These are phyloP conservation scores for Euphorbia tirucalli DNA, from an alignment of 345 rosid species.

Conservation along the genomic window DNA sequence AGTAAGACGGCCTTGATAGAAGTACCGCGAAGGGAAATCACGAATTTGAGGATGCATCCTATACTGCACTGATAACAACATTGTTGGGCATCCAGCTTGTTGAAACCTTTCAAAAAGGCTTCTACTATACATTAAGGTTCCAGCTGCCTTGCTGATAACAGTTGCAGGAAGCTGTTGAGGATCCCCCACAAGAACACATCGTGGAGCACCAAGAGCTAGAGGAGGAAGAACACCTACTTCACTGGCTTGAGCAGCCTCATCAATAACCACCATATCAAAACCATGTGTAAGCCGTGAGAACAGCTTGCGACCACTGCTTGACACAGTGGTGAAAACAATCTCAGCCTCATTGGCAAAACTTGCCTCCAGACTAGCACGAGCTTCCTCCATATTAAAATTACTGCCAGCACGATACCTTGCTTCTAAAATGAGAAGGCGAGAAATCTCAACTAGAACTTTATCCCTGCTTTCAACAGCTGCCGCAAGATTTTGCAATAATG, in stretches of 20 bases:
- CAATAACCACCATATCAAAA: constrained; percentile 98
- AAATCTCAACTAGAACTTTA: constrained; percentile 95
- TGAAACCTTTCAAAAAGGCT: constrained; percentile 99
- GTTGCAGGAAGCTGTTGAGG: constrained; percentile 99
- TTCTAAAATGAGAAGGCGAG: constrained; percentile 88
- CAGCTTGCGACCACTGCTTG: constrained; percentile 97
- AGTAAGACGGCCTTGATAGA: constrained; percentile 93
- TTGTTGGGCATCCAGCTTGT: constrained; percentile 94
- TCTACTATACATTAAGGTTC: constrained; percentile 88
- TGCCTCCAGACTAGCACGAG: constrained; percentile 94
- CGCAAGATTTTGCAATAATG: constrained; percentile 83
- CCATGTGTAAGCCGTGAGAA: constrained; percentile 98
- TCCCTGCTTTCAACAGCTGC: constrained; percentile 94
- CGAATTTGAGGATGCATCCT: constrained; percentile 98
- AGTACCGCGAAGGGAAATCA: constrained; percentile 94
- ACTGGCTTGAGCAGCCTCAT: constrained; percentile 99
- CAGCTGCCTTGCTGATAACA: constrained; percentile 97
- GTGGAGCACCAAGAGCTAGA: constrained; percentile 89
- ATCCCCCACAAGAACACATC: constrained; percentile 99
- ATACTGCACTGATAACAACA: constrained; percentile 91
- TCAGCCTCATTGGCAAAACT: constrained; percentile 99
- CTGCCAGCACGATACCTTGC: constrained; percentile 71
- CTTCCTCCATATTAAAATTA: constrained; percentile 91
- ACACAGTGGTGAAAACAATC: constrained; percentile 98
- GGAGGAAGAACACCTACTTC: constrained; percentile 97